Percentiles rank a stretch among this genome's conserved stretches.
Evolutionary conservation across 179 eudicot genomes (phyloP).

Genomic region (Beta macrorhiza): DNA sequence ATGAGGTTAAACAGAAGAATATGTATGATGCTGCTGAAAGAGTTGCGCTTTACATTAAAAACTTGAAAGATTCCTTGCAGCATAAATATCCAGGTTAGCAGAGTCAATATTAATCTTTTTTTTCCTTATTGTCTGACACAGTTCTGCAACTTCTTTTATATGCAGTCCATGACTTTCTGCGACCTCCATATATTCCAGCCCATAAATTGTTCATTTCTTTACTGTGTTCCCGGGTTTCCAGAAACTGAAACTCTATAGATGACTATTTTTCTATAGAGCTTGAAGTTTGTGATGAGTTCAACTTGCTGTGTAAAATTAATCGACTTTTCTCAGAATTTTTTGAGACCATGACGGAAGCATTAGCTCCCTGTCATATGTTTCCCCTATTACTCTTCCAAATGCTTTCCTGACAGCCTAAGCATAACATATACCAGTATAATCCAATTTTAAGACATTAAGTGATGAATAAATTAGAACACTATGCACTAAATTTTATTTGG

Average conservation of each 20-base stretch:
- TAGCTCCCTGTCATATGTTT: not conserved
- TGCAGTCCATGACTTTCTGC: not conserved
- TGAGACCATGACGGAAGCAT: not conserved
- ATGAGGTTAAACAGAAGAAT: slow-evolving; percentile 46
- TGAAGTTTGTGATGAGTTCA: slow-evolving; percentile 3
- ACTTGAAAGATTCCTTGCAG: slow-evolving; percentile 38
- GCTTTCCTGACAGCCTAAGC: not conserved
- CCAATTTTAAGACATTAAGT: not conserved
- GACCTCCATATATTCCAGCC: not conserved
- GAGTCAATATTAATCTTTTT: not conserved
- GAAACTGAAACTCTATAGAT: not conserved
- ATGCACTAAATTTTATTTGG: not conserved
- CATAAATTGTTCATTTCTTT: not conserved
- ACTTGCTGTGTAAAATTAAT: not conserved
- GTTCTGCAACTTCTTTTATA: not conserved
- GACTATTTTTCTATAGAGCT: not conserved
- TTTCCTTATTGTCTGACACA: not conserved
- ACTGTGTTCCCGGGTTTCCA: not conserved
- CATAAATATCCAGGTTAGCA: slow-evolving; percentile 26
- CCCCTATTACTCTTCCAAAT: too few relatives aligned
- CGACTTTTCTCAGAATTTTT: not conserved
- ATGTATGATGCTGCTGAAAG: slow-evolving; percentile 62
- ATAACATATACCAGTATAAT: not conserved
- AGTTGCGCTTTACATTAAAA: slow-evolving; percentile 54
- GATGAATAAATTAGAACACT: not conserved